Conservation (phyloP, 176 grass and related monocot species). For the Musa schizocarpa region DNA sequence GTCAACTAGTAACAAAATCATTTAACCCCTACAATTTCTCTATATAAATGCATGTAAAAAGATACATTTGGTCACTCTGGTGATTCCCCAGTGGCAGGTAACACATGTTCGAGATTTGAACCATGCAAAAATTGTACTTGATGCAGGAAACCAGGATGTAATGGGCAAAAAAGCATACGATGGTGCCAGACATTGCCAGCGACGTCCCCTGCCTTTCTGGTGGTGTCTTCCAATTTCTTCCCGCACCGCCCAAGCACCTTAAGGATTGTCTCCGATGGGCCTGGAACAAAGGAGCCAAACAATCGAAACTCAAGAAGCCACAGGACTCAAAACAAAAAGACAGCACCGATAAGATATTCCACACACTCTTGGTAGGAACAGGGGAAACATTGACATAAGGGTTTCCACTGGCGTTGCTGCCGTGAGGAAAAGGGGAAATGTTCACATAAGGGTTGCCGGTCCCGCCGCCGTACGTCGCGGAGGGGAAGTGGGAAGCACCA, state of each 20-base stretch:
- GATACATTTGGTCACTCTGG: not conserved
- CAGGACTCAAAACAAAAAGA: not conserved
- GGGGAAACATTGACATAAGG: slow-evolving; percentile 44
- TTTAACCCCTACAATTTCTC: not conserved
- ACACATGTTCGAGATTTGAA: not conserved
- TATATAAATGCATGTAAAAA: not conserved
- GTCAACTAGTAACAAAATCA: not conserved
- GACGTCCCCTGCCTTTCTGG: slow-evolving; percentile 44
- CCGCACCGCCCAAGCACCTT: slow-evolving; percentile 54
- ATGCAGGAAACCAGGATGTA: not conserved
- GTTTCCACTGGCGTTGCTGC: slow-evolving; percentile 30
- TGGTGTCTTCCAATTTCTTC: slow-evolving; percentile 49
- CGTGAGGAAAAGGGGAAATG: not conserved
- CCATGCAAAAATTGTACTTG: not conserved
- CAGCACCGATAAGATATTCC: not conserved
- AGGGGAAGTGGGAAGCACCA: not conserved
- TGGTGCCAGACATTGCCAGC: slow-evolving; percentile 75
- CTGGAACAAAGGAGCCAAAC: not conserved
- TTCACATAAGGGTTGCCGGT: not conserved
- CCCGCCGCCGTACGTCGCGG: not conserved
- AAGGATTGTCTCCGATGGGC: slow-evolving; percentile 15
- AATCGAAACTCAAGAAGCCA: not conserved
- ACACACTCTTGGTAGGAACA: slow-evolving; percentile 37
- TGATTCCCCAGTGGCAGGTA: not conserved
- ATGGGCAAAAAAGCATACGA: slow-evolving; percentile 19